Base-by-base conservation (phyloP, 768 basidiomycete genomes). In the Psilocybe cyanescens region DNA sequence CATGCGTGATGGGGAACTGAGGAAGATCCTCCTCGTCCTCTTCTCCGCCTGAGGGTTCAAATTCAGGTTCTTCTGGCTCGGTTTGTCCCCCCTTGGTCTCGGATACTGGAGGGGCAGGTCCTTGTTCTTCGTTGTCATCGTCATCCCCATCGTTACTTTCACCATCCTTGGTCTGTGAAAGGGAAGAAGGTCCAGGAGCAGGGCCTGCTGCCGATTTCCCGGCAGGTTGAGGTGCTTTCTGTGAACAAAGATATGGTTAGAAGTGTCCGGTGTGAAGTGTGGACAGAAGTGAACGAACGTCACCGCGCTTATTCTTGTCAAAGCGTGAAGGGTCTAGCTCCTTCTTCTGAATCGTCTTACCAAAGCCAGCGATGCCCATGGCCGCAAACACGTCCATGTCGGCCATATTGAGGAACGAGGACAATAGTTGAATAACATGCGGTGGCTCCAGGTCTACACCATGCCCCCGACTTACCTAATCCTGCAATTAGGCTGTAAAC, bases 361-460 rank as follows among this genome's bases (percentile, higher is more conserved):
- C 94, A 70, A 95, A 95, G 24, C 90, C 90, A 68, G 86, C 68
- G 59, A 95, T 91, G 5, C 93, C 93, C 89, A 95, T 94, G 9
- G 89, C 85, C 2, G 89, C 86, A 68, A 94, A 83, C 17, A 94
- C 75, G 62, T 93, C 91, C 76, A 82, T 81, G 73, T 88, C 85
- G 28, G 77, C 63, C 79, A 79, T 78, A 53, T 46, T 68, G 45
- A 6, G 35, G 4, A 30, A 51, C 28, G 44, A 6, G 33, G 11
- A 35, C 33, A 11, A 35, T 35, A 35, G 24, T 11, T 35, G 33
- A 35, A 35, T 0, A 35, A 35, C 6, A 11, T 35, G 33, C 11
- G 33, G 24, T 24, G 24, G 24, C 24, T 24, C 11, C 33, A 11
- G 11, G 33, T 35, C 33, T 35, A 35, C 6, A 35, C 33, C 33